A percentile compares a stretch with the other conserved stretches of the same genome.
phyloP scores from a whole-genome alignment of 208 protist genomes.

The Leishmania braziliensis region DNA sequence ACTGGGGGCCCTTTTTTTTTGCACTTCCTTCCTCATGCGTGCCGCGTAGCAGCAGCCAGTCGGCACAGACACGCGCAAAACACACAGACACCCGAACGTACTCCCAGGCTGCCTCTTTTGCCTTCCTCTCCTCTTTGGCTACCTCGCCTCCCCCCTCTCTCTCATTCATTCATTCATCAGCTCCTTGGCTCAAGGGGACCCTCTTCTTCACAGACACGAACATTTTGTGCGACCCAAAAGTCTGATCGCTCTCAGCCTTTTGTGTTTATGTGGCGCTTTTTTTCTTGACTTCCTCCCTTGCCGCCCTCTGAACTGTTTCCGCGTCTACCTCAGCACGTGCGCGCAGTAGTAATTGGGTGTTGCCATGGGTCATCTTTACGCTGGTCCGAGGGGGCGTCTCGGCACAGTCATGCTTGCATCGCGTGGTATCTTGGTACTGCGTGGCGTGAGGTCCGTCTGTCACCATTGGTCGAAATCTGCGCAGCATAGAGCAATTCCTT shows the following conservation, averaged over 20 bases:
- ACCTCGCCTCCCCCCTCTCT: background rate
- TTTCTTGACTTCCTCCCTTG: background rate
- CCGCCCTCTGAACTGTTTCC: background rate
- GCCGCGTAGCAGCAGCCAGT: background rate
- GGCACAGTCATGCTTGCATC: background rate
- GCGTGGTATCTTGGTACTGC: background rate
- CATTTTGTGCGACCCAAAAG: too few relatives aligned
- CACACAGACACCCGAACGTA: background rate
- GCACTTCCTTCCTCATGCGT: background rate
- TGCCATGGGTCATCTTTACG: background rate
- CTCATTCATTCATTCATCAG: background rate
- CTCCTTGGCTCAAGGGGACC: background rate
- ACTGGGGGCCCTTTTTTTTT: background rate
- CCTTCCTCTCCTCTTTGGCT: background rate
- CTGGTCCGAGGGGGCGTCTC: background rate
- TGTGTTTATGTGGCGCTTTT: background rate
- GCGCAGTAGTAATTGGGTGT: background rate
- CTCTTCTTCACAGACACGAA: background rate
- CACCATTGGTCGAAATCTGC: background rate
- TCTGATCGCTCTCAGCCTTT: background rate
- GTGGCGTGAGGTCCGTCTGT: background rate
- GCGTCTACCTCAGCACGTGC: background rate
- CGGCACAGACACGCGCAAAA: background rate
- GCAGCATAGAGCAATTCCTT: background rate
- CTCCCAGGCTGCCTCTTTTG: background rate